These are phyloP conservation scores for Phoma sp. DNA, from an alignment of 2,329 filamentous ascomycete species.

Conservation along the genomic window DNA sequence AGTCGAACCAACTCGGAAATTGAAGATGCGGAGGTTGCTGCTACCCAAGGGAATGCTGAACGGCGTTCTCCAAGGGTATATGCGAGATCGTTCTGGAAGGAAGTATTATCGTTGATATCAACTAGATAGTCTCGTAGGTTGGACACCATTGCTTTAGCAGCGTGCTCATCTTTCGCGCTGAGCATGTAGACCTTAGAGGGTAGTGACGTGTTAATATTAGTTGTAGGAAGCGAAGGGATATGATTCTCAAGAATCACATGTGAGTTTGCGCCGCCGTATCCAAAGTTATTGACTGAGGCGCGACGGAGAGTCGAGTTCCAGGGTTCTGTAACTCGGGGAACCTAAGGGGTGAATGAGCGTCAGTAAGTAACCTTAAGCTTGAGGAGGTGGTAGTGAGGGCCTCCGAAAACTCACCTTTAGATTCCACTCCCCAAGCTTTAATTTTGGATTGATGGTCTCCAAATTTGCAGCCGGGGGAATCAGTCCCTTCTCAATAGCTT, in stretches of 20 bases:
- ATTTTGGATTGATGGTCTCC: constrained; percentile 17
- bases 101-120: not conserved
- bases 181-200: not conserved
- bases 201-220: not conserved
- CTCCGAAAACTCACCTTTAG: not conserved
- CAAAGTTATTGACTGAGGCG: constrained; percentile 19
- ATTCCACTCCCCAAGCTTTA: constrained; percentile 12
- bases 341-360: not conserved
- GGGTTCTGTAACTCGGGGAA: not conserved
- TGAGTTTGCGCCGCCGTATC: constrained; percentile 22
- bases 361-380: no score
- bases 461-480: constrained; percentile 36
- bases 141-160: not conserved
- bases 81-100: constrained; percentile 9
- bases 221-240: not conserved
- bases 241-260: constrained; percentile 19
- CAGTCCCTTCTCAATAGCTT: constrained; percentile 30
- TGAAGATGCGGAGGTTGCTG: not conserved
- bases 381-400: not conserved
- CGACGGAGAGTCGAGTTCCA: constrained; percentile 4
- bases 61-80: constrained; percentile 18
- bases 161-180: not conserved
- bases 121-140: not conserved
- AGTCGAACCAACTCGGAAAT: not conserved
- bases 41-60: constrained; percentile 6